Evolutionary conservation across 805 yeast genomes (phyloP).

Genomic region (Sugiyamaella lignohabitans): DNA sequence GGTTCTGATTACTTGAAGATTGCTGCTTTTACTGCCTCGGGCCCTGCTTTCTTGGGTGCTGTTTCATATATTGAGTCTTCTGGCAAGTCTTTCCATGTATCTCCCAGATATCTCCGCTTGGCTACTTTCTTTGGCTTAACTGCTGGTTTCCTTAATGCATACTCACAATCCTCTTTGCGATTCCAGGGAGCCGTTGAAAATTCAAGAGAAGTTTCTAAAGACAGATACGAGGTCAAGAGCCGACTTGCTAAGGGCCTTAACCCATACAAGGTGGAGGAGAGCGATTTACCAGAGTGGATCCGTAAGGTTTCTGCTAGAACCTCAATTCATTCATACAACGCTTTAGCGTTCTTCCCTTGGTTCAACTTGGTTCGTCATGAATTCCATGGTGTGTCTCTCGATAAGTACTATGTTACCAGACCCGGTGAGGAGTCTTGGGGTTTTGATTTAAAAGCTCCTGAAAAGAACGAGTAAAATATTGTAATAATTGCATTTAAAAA

Average conservation of each 20-base stretch:
- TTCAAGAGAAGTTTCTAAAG: slow-evolving; percentile 59
- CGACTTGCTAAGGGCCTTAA: slow-evolving; percentile 57
- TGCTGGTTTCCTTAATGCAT: slow-evolving; percentile 72
- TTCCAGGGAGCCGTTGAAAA: slow-evolving; percentile 78
- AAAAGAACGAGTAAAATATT: neutral
- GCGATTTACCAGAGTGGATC: slow-evolving; percentile 58
- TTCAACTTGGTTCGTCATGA: slow-evolving; percentile 77
- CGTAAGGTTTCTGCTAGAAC: slow-evolving; percentile 72
- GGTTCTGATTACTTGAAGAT: slow-evolving; percentile 53
- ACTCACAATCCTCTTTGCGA: slow-evolving; percentile 58
- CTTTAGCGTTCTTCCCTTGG: slow-evolving; percentile 65
- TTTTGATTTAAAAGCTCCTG: slow-evolving; percentile 27
- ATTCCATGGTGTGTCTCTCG: slow-evolving; percentile 70
- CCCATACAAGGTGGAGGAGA: slow-evolving; percentile 52
- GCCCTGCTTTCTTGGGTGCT: slow-evolving; percentile 41
- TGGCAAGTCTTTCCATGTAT: slow-evolving; percentile 41
- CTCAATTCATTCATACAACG: slow-evolving; percentile 62
- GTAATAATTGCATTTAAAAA: neutral
- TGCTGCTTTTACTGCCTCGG: slow-evolving; percentile 43
- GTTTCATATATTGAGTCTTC: slow-evolving; percentile 46
- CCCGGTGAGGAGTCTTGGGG: slow-evolving; percentile 58
- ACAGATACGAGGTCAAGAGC: slow-evolving; percentile 65
- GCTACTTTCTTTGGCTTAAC: slow-evolving; percentile 55
- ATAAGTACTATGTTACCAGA: slow-evolving; percentile 43
- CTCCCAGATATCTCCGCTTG: slow-evolving; percentile 56